Evolutionary conservation across 345 rosid genomes (phyloP), one percentile per base, ranked within the genome.

Genomic region (Eucalyptus tenuipes): DNA sequence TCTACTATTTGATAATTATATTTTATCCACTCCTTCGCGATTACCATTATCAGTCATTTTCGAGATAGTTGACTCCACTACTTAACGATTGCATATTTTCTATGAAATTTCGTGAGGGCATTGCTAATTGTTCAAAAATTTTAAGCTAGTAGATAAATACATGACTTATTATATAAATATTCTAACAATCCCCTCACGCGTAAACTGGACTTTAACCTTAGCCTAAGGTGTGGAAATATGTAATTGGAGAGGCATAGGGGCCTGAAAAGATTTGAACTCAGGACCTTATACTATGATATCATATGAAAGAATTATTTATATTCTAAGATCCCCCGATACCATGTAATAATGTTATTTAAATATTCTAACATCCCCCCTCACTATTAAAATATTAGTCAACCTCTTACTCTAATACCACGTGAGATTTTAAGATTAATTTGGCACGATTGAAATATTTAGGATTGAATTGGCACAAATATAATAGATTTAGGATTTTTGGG

Each of bases 371-470:
- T 22, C 10, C 5, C 2, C 27, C 3, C n/a, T 24, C 12, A 22
- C 0, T 24, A 6, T 55, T 55, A 55, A 24, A 55, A 55, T 55
- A 10, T 55, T 55, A 55, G 22, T 22, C 11, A 55, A 25, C 3
- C 13, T 57, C 2, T 24, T 25, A 27, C n/a, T 59, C 0, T 27
- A 0, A 61, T 61, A 61, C 0, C 17, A 61, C 0, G 1, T 1
- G 2, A 61, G 2, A 61, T 61, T 27, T 61, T 24, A 55, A 55
- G 29, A 22, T 22, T 24, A 24, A 22, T 24, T 55, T 4, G 6
- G 0, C 3, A 55, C 1, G 4, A 55, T 55, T 55, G 13, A 55
- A 55, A 55, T 0, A 0, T 55, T 55, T 55, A 9, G 1, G 12
- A 55, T 22, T 55, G 13, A 55, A 2, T 55, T 24, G 29, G 7